These are phyloP conservation scores for Argentina anserina DNA, from an alignment of 306 rosid species.

Conservation along the genomic window DNA sequence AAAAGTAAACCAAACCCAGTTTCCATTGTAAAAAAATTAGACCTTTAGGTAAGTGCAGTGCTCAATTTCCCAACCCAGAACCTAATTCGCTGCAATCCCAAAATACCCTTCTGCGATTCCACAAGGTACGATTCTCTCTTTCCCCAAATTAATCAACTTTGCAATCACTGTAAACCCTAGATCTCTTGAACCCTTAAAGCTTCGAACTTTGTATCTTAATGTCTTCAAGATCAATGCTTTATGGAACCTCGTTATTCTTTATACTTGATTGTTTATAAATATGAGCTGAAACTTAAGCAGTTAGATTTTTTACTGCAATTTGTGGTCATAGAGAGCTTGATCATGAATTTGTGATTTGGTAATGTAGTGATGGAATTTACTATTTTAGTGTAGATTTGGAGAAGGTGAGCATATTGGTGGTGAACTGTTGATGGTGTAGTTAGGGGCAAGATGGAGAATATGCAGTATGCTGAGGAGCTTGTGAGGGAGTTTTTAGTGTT, in stretches of 20 bases:
- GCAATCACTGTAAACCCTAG: conserved; percentile 12
- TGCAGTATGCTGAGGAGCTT: conserved; percentile 90
- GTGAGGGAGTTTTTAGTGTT: conserved; percentile 87
- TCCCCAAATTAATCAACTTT: not conserved
- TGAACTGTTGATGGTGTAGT: conserved; percentile 15
- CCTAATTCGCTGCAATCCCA: not conserved
- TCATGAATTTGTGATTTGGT: not conserved
- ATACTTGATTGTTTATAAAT: not conserved
- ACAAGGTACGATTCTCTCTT: conserved; percentile 21
- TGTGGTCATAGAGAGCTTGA: not conserved
- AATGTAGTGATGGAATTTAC: not conserved
- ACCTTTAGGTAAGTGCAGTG: not conserved
- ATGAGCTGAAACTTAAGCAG: not conserved
- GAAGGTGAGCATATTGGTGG: not conserved
- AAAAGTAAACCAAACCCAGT: not conserved
- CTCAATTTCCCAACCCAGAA: not conserved
- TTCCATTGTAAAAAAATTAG: not conserved
- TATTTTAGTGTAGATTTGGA: not conserved
- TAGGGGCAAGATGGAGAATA: conserved; percentile 59
- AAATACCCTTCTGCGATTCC: conserved; percentile 9
- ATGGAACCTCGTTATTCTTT: not conserved
- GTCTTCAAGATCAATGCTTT: not conserved
- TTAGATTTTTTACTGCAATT: not conserved
- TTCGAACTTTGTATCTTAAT: not conserved
- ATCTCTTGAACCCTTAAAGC: conserved; percentile 1